phyloP scores from a whole-genome alignment of 164 flowering plant species.

The Aristolochia californica region DNA sequence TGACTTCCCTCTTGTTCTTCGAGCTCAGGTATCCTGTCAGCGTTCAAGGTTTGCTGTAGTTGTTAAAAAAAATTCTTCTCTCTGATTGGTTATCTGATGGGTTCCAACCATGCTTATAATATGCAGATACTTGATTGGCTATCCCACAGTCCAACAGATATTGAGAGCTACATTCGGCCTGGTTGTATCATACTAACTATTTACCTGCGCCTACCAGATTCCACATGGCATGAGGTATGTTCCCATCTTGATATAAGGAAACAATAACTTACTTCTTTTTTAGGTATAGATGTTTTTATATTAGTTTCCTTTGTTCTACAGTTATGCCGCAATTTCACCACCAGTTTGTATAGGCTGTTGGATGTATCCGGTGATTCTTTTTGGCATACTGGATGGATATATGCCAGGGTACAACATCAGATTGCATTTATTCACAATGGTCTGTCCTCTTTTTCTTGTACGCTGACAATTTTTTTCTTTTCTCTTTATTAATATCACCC shows the following conservation, averaged over 20 bases:
- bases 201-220: conserved; percentile 41
- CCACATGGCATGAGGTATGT: conserved; percentile 66
- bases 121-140: conserved; percentile 76
- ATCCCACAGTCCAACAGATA: conserved; percentile 72
- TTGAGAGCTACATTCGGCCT: conserved; percentile 82
- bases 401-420: conserved; percentile 40
- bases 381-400: conserved; percentile 71
- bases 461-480: neutral
- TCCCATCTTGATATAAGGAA: neutral
- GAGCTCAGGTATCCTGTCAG: conserved; percentile 39
- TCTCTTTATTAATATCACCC: no score
- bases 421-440: conserved; percentile 51
- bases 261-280: conserved; percentile 1
- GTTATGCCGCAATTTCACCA: conserved; percentile 42
- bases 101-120: neutral
- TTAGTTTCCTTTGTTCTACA: conserved; percentile 14
- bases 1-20: conserved; percentile 47
- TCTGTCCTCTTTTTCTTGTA: conserved; percentile 9
- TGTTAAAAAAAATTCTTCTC: neutral
- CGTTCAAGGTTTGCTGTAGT: neutral
- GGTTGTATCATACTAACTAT: conserved; percentile 70
- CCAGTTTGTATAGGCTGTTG: conserved; percentile 48
- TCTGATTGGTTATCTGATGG: conserved; percentile 1
- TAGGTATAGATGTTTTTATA: neutral
- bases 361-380: conserved; percentile 34